A percentile compares a stretch with the other conserved stretches of the same genome.
These are phyloP conservation scores for Auriculariales sp. DNA, from an alignment of 768 basidiomycete species.

Conservation along the genomic window DNA sequence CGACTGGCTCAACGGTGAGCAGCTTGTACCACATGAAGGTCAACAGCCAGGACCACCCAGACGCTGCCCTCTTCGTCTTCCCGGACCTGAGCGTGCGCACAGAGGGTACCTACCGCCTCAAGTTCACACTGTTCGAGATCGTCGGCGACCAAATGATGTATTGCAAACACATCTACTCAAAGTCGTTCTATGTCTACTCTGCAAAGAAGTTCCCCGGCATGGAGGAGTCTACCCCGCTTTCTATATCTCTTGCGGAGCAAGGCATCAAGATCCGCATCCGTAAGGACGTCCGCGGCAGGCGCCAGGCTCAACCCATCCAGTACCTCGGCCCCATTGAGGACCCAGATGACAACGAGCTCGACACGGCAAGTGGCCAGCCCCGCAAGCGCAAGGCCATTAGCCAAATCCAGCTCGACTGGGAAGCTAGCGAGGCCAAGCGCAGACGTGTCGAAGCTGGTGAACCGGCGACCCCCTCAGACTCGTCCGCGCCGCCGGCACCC, in stretches of 20 bases:
- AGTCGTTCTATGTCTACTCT: slow-evolving; percentile 86
- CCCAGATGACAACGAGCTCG: slow-evolving; percentile 12
- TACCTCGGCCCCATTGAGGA: slow-evolving; percentile 24
- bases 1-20: slow-evolving; percentile 82
- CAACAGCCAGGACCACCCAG: slow-evolving; percentile 41
- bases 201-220: slow-evolving; percentile 96
- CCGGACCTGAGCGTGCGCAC: slow-evolving; percentile 86
- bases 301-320: not conserved
- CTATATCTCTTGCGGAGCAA: slow-evolving; percentile 85
- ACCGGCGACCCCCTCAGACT: no score
- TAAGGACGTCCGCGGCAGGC: slow-evolving; percentile 76
- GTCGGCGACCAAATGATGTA: slow-evolving; percentile 83
- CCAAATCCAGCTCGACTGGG: not conserved
- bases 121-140: slow-evolving; percentile 75
- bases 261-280: slow-evolving; percentile 91
- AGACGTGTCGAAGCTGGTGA: no score
- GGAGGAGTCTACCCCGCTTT: slow-evolving; percentile 86
- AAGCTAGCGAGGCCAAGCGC: not conserved
- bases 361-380: not conserved
- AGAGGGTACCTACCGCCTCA: slow-evolving; percentile 78
- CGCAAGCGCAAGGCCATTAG: not conserved
- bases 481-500: no score
- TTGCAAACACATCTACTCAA: slow-evolving; percentile 80
- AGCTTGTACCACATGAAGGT: slow-evolving; percentile 82
- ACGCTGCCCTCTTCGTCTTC: slow-evolving; percentile 93